Evolutionary conservation across 805 yeast genomes (phyloP), one percentile per base, ranked within the genome.

Genomic region (Candida takata): DNA sequence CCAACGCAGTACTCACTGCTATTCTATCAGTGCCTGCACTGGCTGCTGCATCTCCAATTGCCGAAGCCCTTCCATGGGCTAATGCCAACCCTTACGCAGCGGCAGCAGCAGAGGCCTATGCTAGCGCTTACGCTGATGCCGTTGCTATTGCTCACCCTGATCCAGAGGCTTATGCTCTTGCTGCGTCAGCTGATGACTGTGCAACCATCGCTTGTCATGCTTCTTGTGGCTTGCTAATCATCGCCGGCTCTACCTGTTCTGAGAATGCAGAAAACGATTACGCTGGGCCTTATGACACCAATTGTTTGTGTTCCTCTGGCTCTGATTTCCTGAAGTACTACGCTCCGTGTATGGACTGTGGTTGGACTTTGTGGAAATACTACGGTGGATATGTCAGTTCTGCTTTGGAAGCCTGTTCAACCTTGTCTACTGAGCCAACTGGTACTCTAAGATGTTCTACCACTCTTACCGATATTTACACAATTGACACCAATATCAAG

Each of bases 331-430:
- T 49, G 33, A 25, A 36, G 8, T 45, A 51, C 30, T 59, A 61
- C 41, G 43, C 46, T n/a, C 41, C 43, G 6, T 63, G 68, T 51
- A 51, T 63, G 44, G 61, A 49, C 32, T 63, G 67, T 57, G 67
- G 65, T 30, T 61, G 67, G 64, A 59, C 64, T 35, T 42, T 62
- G 41, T 62, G 66, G 66, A 38, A 39, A 32, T 58, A 61, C 46
- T 62, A 62, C 45, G 60, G 63, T 27, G 33, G 40, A 1, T 61
- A 45, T 46, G 52, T 61, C 35, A 39, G 53, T 17, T 26, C 42
- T 10, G 57, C 65, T 15, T 45, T 62, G 27, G 54, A 46, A n/a
- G 60, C 51, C 13, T 62, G 67, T 48, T 17, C 33, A 25, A 41
- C 51, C 15, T 34, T 44, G 10, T 36, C 51, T 12, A 60, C 65